Evolutionary conservation across 1,139 yeast genomes (phyloP).

Genomic region (Schwanniomyces etchellsii): DNA sequence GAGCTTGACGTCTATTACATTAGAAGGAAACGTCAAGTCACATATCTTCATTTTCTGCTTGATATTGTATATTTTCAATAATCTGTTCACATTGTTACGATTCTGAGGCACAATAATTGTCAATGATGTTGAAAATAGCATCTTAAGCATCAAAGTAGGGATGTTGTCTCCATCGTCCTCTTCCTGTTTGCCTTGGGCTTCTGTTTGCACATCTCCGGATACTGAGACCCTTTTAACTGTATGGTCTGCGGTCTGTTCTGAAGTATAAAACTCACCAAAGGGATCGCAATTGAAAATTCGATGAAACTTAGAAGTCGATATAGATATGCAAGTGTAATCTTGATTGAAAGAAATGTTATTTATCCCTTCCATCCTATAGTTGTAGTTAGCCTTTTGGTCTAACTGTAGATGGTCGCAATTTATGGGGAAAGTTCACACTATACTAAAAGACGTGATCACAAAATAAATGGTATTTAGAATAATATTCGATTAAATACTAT

Average conservation of each 20-base stretch:
- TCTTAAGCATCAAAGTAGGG: slow-evolving; percentile 41
- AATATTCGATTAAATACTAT: too few species aligned
- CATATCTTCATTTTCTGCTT: slow-evolving; percentile 66
- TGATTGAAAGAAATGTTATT: slow-evolving; percentile 41
- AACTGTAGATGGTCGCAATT: not conserved
- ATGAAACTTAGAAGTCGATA: slow-evolving; percentile 29
- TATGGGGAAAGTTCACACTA: too few species aligned
- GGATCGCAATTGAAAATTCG: slow-evolving; percentile 44
- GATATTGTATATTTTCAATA: slow-evolving; percentile 59
- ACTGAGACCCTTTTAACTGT: slow-evolving; percentile 4
- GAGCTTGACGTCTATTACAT: slow-evolving; percentile 55
- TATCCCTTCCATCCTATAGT: slow-evolving; percentile 14
- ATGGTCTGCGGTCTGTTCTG: slow-evolving; percentile 9
- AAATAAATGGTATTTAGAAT: too few species aligned
- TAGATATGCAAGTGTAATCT: slow-evolving; percentile 36
- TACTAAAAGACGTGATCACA: slow-evolving; percentile 1
- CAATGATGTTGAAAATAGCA: slow-evolving; percentile 67
- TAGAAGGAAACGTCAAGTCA: slow-evolving; percentile 62
- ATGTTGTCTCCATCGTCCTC: slow-evolving; percentile 3
- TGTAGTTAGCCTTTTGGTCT: not conserved
- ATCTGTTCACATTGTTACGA: slow-evolving; percentile 37
- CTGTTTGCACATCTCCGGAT: slow-evolving; percentile 1
- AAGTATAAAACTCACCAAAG: slow-evolving; percentile 39
- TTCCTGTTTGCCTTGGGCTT: slow-evolving; percentile 24
- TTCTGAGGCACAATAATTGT: slow-evolving; percentile 54